Evolutionary conservation across 2,329 filamentous ascomycete species (phyloP).

Genomic region (Cordyceps fumosorosea): DNA sequence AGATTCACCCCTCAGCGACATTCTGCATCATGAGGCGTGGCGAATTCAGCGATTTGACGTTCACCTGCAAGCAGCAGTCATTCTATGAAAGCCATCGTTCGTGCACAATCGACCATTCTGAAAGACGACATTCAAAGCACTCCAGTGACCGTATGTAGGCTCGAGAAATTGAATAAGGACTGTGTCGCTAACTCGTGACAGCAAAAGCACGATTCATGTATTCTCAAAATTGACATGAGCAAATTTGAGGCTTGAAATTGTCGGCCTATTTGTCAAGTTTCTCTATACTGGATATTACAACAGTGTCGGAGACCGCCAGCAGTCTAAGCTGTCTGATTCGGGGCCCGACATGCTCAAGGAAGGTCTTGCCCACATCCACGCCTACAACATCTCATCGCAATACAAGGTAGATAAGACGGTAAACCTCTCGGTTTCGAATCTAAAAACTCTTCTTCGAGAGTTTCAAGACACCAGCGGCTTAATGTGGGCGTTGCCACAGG

Average conservation of each 20-base stretch:
- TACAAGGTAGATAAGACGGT: not conserved
- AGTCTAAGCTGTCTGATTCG: not conserved
- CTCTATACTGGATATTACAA: not conserved
- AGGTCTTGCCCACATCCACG: not conserved
- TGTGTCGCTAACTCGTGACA: not conserved
- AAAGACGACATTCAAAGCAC: not conserved
- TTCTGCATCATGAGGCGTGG: not conserved
- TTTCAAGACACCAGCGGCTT: not conserved
- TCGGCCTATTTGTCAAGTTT: not conserved
- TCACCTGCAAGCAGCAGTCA: not conserved
- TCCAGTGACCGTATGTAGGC: not conserved
- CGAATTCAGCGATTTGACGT: not conserved
- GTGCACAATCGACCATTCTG: not conserved
- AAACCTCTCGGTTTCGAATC: not conserved
- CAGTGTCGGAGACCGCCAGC: not conserved
- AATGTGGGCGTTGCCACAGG: not conserved
- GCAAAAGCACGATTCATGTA: not conserved
- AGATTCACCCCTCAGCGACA: not conserved
- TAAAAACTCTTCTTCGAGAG: not conserved
- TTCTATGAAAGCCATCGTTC: not conserved
- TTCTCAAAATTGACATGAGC: not conserved
- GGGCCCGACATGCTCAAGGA: not conserved
- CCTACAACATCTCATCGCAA: not conserved
- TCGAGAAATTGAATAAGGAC: not conserved
- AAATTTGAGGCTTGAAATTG: not conserved